Evolutionary conservation across 1,139 yeast genomes (phyloP), one percentile per base, ranked within the genome.

Genomic region (Eremothecium gossypii): DNA sequence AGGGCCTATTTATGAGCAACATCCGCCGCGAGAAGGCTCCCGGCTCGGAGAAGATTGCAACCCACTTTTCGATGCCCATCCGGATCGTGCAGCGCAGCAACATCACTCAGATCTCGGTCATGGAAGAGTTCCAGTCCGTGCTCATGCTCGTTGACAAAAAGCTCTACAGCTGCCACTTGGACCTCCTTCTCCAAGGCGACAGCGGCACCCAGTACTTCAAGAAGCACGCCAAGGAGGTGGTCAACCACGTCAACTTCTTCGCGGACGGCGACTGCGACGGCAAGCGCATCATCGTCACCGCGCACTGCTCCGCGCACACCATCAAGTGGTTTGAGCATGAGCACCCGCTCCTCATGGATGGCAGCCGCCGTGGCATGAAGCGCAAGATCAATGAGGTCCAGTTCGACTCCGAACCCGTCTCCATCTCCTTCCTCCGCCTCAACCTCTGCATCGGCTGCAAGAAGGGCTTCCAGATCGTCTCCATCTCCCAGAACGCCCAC

Each of bases 381-480:
- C 70, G 71, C 48, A 84, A 79, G 41, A 71, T 76, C n/a, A 73
- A 78, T 42, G 97, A 91, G 57, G 80, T 89, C 34, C 71, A 73
- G 33, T 86, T 91, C 59, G 79, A 79, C 36, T 82, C 95, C 7
- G 97, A 91, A 53, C 95, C 96, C 3, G 82, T 89, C 28, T 83
- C 95, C 4, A 83, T 91, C 27, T 87, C 96, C 30, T 91, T 91
- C 57, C 69, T 91, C 63, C 85, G 89, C 60, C 79, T 91, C 7
- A 83, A 83, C 55, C 68, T 91, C 47, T 89, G 97, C 68, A 83
- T 91, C 49, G 98, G 98, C 14, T 91, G 98, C 58, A 82, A 95
- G 36, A 86, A 83, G 60, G 98, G 98, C 1, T 91, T 91, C 67
- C 97, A 91, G 64, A 87, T 91, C 55, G 87, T 91, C 36, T 77